Evolutionary conservation across 2,329 filamentous ascomycete genomes (phyloP).

Genomic region (Colletotrichum euphorbiae): DNA sequence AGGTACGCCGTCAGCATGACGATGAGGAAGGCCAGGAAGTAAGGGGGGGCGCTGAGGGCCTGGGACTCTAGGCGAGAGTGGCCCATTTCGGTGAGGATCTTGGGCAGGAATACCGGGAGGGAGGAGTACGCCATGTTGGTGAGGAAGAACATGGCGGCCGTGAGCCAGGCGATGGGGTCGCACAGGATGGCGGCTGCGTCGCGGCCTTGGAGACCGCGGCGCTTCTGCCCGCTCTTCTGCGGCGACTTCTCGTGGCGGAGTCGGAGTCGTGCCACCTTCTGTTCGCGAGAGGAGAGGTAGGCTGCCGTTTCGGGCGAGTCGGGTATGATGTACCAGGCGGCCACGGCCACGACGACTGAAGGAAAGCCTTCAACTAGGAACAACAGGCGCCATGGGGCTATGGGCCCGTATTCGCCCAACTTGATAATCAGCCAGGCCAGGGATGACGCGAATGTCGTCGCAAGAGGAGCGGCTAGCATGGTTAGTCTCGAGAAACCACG

Average conservation of each 20-base stretch:
- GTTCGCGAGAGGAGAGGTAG: slow-evolving; percentile 72
- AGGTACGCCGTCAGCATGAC: slow-evolving; percentile 79
- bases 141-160: slow-evolving; percentile 86
- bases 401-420: slow-evolving; percentile 71
- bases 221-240: slow-evolving; percentile 41
- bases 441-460: slow-evolving; percentile 83
- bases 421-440: slow-evolving; percentile 84
- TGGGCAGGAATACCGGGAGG: slow-evolving; percentile 88
- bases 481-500: slow-evolving; percentile 53
- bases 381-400: slow-evolving; percentile 86
- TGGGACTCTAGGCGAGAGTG: slow-evolving; percentile 76
- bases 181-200: slow-evolving; percentile 69
- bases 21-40: slow-evolving; percentile 77
- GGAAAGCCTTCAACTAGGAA: slow-evolving; percentile 90
- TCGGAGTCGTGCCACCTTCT: slow-evolving; percentile 77
- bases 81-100: slow-evolving; percentile 82
- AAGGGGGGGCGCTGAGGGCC: slow-evolving; percentile 84
- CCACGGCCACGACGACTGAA: slow-evolving; percentile 78
- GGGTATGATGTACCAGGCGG: slow-evolving; percentile 81
- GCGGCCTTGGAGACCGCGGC: slow-evolving; percentile 60
- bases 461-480: slow-evolving; percentile 78
- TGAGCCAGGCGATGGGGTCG: slow-evolving; percentile 80
- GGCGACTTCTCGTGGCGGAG: slow-evolving; percentile 64
- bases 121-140: slow-evolving; percentile 90
- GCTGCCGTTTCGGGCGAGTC: slow-evolving; percentile 76